phyloP scores from a whole-genome alignment of 148 eudicot species.

The Persicaria tinctoria region DNA sequence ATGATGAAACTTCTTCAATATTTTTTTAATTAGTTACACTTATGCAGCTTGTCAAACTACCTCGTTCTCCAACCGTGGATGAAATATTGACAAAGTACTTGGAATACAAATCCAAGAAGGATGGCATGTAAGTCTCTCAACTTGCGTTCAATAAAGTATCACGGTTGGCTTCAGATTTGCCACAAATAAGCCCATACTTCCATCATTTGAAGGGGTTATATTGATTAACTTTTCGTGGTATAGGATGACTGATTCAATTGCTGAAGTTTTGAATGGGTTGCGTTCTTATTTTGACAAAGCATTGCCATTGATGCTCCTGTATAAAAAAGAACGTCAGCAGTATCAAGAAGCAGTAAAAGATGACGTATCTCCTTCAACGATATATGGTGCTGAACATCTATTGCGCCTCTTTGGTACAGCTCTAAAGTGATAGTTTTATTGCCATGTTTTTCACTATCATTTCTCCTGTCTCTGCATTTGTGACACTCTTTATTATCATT shows the following conservation, averaged over 20 bases:
- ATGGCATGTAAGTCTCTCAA: slow-evolving; percentile 61
- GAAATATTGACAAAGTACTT: slow-evolving; percentile 73
- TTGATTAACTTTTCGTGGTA: slow-evolving; percentile 1
- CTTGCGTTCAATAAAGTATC: not conserved
- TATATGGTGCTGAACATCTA: slow-evolving; percentile 98
- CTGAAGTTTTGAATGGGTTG: slow-evolving; percentile 80
- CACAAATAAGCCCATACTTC: not conserved
- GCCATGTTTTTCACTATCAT: not conserved
- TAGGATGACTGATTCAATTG: slow-evolving; percentile 69
- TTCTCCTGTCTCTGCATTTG: not conserved
- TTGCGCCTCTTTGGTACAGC: slow-evolving; percentile 89
- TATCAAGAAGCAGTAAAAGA: slow-evolving; percentile 59
- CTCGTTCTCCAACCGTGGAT: slow-evolving; percentile 86
- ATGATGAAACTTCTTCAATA: slow-evolving; percentile 3
- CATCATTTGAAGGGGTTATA: not conserved
- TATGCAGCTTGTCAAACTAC: slow-evolving; percentile 87
- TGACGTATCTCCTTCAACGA: slow-evolving; percentile 70
- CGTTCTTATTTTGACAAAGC: slow-evolving; percentile 88
- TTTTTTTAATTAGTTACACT: not conserved
- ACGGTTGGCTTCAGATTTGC: not conserved
- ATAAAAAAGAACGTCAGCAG: slow-evolving; percentile 88
- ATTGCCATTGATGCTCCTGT: slow-evolving; percentile 72
- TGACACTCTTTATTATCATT: slow-evolving; percentile 14
- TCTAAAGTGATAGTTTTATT: not conserved
- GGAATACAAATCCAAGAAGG: slow-evolving; percentile 76